phyloP scores from a whole-genome alignment of 1,284 basidiomycete genomes.

The Ustilago lituana region DNA sequence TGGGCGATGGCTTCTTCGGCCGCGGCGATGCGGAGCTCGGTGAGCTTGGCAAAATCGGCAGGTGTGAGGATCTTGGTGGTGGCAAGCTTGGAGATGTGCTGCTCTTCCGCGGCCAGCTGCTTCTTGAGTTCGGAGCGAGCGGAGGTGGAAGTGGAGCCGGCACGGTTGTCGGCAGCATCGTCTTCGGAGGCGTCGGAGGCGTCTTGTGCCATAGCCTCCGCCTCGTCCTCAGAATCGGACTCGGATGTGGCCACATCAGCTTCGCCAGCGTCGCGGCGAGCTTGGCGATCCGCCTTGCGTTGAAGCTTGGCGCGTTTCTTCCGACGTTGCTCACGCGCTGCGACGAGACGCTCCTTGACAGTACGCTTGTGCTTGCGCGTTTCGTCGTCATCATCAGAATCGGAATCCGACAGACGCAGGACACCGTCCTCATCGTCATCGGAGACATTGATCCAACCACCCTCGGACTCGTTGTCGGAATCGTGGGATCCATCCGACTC shows the following conservation, averaged over 20 bases:
- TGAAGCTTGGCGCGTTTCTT: slow-evolving; percentile 49
- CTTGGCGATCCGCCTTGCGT: slow-evolving; percentile 60
- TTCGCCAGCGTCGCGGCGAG: slow-evolving; percentile 60
- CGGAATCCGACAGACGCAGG: slow-evolving; percentile 72
- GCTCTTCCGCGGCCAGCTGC: slow-evolving; percentile 32
- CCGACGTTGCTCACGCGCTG: slow-evolving; percentile 49
- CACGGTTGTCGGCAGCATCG: slow-evolving; percentile 39
- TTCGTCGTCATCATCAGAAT: slow-evolving; percentile 81
- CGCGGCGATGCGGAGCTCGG: slow-evolving; percentile 81
- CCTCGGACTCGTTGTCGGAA: slow-evolving; percentile 73
- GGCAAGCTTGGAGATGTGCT: slow-evolving; percentile 69
- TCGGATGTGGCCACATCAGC: slow-evolving; percentile 61
- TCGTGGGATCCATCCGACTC: slow-evolving; percentile 77
- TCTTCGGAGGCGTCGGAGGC: slow-evolving; percentile 68
- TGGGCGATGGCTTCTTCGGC: slow-evolving; percentile 74
- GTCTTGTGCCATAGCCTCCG: slow-evolving; percentile 70
- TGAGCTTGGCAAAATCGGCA: slow-evolving; percentile 92
- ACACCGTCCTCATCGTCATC: slow-evolving; percentile 76
- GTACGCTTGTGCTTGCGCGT: slow-evolving; percentile 37
- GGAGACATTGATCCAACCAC: slow-evolving; percentile 83
- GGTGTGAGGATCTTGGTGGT: slow-evolving; percentile 95
- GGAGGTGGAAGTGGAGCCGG: slow-evolving; percentile 13
- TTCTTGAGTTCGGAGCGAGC: slow-evolving; percentile 5
- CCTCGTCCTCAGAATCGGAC: slow-evolving; percentile 55
- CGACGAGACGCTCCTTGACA: slow-evolving; percentile 41